Evolutionary conservation across 257 asterid species (phyloP).

Genomic region (Solanum pinnatisectum): DNA sequence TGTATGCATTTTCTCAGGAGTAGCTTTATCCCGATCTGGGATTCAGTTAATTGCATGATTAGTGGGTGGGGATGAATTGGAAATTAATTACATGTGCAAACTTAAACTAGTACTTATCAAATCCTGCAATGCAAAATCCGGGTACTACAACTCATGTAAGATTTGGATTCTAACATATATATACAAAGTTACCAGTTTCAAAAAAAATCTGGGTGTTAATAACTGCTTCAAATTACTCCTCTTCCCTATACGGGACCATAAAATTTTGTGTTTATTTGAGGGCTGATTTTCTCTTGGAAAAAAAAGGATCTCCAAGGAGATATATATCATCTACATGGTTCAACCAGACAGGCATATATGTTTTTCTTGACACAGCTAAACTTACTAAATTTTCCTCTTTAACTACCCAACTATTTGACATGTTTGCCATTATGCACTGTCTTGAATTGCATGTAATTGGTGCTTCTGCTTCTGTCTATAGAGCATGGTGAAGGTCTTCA

Average conservation of each 20-base stretch:
- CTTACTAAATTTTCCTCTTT: background rate
- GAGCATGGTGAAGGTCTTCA: slow-evolving; percentile 98
- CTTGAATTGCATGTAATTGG: background rate
- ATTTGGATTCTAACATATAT: no score
- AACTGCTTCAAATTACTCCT: background rate
- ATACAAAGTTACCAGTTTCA: background rate
- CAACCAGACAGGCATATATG: background rate
- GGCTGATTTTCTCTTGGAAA: background rate
- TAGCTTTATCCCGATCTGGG: background rate
- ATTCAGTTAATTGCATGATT: background rate
- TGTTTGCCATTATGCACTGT: background rate
- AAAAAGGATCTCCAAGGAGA: background rate
- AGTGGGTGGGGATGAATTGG: background rate
- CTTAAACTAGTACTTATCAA: background rate
- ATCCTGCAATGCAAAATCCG: background rate
- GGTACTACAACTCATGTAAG: background rate
- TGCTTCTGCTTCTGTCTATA: slow-evolving; percentile 20
- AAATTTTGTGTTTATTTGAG: background rate
- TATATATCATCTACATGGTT: background rate
- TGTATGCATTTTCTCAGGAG: background rate
- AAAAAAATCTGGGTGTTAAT: background rate
- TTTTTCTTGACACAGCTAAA: background rate
- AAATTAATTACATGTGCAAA: background rate
- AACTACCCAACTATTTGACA: background rate
- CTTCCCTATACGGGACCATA: background rate